Conservation (phyloP, 495 filamentous ascomycete genomes). For the Chaetomium tenue region DNA sequence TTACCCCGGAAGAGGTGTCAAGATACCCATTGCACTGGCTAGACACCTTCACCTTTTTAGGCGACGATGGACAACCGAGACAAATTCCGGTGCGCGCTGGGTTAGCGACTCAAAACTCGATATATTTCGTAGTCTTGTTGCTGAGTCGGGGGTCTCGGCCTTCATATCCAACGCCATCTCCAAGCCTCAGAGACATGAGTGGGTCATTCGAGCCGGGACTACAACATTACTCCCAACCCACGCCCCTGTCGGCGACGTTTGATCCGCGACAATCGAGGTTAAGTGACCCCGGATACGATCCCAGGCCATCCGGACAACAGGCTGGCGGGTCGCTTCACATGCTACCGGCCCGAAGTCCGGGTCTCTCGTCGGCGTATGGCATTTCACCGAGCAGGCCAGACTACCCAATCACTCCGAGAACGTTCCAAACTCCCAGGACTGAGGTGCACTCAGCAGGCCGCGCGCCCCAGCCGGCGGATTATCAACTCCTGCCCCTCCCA, state of each 20-base stretch:
- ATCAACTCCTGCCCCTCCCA: slow-evolving; percentile 48
- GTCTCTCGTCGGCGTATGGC: slow-evolving; percentile 39
- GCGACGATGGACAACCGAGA: slow-evolving; percentile 46
- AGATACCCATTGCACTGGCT: slow-evolving; percentile 46
- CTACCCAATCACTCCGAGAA: slow-evolving; percentile 39
- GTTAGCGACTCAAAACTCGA: slow-evolving; percentile 52
- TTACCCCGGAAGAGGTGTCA: slow-evolving; percentile 47
- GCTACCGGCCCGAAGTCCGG: slow-evolving; percentile 33
- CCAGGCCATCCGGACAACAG: slow-evolving; percentile 33
- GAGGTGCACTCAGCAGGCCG: slow-evolving; percentile 32
- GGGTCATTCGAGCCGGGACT: slow-evolving; percentile 46
- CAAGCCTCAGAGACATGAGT: slow-evolving; percentile 46
- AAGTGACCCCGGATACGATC: slow-evolving; percentile 39
- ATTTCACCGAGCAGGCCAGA: slow-evolving; percentile 42
- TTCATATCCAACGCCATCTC: slow-evolving; percentile 48
- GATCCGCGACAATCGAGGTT: slow-evolving; percentile 41
- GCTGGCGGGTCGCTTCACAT: slow-evolving; percentile 37
- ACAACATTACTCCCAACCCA: slow-evolving; percentile 44
- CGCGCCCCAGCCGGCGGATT: slow-evolving; percentile 39
- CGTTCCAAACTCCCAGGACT: slow-evolving; percentile 27
- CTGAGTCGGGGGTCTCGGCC: slow-evolving; percentile 37
- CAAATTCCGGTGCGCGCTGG: slow-evolving; percentile 46
- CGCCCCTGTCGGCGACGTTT: slow-evolving; percentile 44
- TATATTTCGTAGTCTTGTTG: slow-evolving; percentile 53
- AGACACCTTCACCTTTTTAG: slow-evolving; percentile 51